These are phyloP conservation scores for Skeletonema potamos DNA, from an alignment of 108 stramenopile species.

Conservation along the genomic window DNA sequence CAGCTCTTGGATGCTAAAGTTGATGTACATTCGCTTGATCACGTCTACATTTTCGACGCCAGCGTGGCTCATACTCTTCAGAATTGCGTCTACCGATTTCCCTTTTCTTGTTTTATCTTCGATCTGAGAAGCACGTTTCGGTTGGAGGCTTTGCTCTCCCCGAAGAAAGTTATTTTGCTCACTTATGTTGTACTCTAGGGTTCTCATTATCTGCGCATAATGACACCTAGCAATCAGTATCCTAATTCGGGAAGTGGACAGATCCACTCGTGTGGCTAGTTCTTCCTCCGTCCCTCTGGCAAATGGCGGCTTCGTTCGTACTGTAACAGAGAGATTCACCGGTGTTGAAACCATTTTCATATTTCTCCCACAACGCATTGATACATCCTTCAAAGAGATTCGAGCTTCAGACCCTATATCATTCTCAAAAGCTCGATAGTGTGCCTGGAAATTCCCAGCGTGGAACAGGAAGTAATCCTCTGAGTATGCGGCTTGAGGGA, in stretches of 20 bases:
- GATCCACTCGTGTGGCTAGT: constrained; percentile 64
- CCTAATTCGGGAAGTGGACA: constrained; percentile 56
- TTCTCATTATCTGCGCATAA: constrained; percentile 70
- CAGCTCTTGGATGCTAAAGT: constrained; percentile 53
- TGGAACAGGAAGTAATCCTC: constrained; percentile 53
- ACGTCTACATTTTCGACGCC: constrained; percentile 57
- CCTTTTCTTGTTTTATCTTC: constrained; percentile 2
- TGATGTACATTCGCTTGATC: constrained; percentile 54
- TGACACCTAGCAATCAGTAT: constrained; percentile 60
- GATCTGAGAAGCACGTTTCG: constrained; percentile 4
- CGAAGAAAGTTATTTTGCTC: constrained; percentile 69
- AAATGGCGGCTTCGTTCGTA: constrained; percentile 52
- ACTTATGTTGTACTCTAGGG: constrained; percentile 67
- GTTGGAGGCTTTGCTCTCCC: constrained; percentile 16
- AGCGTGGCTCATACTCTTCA: constrained; percentile 61
- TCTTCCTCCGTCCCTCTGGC: constrained; percentile 60
- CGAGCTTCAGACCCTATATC: constrained; percentile 53
- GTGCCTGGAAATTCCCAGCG: constrained; percentile 55
- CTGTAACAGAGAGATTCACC: constrained; percentile 55
- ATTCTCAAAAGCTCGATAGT: constrained; percentile 55
- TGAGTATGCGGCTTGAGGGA: constrained; percentile 70
- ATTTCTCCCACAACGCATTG: constrained; percentile 42
- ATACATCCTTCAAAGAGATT: constrained; percentile 53
- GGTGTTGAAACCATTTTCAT: constrained; percentile 57
- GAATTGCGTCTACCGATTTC: constrained; percentile 14